Base-by-base conservation (phyloP, 495 filamentous ascomycete species). In the Hypoxylon rickii region DNA sequence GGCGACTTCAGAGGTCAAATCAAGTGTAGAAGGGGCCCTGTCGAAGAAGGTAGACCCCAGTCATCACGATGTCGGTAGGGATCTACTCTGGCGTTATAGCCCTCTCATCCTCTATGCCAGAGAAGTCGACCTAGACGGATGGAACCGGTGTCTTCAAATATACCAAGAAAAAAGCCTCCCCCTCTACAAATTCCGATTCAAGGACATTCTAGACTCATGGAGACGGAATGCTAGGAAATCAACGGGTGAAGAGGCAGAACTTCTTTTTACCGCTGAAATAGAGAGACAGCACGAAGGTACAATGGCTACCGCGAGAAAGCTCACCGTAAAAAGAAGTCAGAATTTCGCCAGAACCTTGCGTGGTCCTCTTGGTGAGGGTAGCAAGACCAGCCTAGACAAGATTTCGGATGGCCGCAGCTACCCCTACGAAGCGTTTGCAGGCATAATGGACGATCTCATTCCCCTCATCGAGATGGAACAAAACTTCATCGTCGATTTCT, bases 401-500 rank as follows among this genome's bases (percentile, higher is more conserved):
- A 62, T 74, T 2, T 78, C 85, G 45, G 80, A 83, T 55, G 86
- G 87, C 32, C 83, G 83, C 54, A 76, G 89, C 17, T 79, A 89
- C 32, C 82, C 89, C 0, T 90, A 83, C 53, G 93, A 96, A 73
- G 86, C 85, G n/a, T 96, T 96, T 71, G 78, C 84, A 1, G 87
- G 87, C 26, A 82, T 86, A 12, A 75, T 97, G 36, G 84, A 88
- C 41, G 90, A 96, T 69, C 83, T 89, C 48, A 71, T 90, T 38
- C 86, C 84, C 16, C 81, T 94, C 51, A 84, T 96, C 32, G 86
- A 87, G 41, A 88, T 88, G 55, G 93, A 97, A 73, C 93, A 97
- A 69, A 96, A 96, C 65, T 97, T 97, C 63, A 75, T 96, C 20
- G 84, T 95, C 17, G 89, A 94, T 47, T 94, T 96, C 72, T 97